These are phyloP conservation scores for Paulownia fortunei DNA, from an alignment of 257 asterid species.

Conservation along the genomic window DNA sequence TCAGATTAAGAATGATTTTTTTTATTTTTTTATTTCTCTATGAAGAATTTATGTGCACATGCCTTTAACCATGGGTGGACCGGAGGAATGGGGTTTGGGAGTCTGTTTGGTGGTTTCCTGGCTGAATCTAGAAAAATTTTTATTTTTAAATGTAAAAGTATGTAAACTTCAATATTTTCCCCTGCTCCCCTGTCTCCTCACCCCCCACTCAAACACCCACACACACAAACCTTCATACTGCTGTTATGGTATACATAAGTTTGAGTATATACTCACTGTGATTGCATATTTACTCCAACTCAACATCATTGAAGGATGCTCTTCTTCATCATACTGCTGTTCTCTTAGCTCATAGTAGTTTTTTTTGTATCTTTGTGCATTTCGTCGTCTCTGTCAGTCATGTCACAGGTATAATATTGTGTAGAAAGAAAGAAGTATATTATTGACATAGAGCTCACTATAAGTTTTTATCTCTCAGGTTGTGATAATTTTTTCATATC, in stretches of 20 bases:
- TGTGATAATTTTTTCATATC: background rate
- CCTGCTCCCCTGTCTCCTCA: too few relatives aligned
- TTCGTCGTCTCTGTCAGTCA: background rate
- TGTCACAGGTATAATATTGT: background rate
- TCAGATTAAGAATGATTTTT: background rate
- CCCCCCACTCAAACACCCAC: too few relatives aligned
- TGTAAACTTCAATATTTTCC: too few relatives aligned
- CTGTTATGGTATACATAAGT: too few relatives aligned
- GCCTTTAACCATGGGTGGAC: background rate
- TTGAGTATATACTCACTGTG: background rate
- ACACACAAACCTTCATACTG: too few relatives aligned
- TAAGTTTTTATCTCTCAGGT: background rate
- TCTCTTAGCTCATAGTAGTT: background rate
- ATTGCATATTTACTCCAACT: background rate
- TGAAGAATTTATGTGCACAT: conserved; percentile 6
- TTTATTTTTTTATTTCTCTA: background rate
- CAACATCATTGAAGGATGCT: background rate
- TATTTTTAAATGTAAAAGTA: background rate
- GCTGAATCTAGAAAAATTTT: background rate
- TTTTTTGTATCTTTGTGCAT: background rate
- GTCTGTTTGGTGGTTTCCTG: background rate
- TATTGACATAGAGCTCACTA: background rate
- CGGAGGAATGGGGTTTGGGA: background rate
- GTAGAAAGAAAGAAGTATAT: background rate
- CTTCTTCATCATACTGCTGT: background rate